Base-by-base conservation (phyloP, 768 basidiomycete genomes). In the Steccherinum ochraceum region DNA sequence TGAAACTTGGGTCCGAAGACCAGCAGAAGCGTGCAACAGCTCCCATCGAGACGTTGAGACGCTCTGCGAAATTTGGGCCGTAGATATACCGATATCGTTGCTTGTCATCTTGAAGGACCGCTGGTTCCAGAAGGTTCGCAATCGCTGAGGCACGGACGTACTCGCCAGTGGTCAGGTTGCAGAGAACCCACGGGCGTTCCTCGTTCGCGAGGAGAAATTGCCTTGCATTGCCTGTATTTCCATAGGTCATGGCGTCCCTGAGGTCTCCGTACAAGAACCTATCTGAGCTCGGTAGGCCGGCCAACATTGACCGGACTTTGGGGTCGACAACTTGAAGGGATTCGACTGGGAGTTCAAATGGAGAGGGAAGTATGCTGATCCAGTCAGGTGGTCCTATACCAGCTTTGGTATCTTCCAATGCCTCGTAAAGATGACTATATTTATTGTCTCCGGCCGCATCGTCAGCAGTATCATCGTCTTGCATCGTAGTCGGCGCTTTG, bases 11-110 rank as follows among this genome's bases (percentile, higher is more conserved):
- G n/a, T n/a, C n/a, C 45, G 52, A 20, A 1, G 52, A 49, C 52
- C 52, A 49, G 25, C 40, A 53, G 42, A 49, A 49, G 11, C 25
- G 41, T 20, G 52, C 47, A 18, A 53, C 39, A 3, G 49, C 20
- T n/a, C n/a, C n/a, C n/a, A n/a, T n/a, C n/a, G n/a, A n/a, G 24
- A 35, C 48, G 7, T 35, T 16, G 30, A 16, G 7, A 35, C 7
- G 16, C 30, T n/a, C n/a, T n/a, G n/a, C n/a, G n/a, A n/a, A n/a
- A n/a, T n/a, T n/a, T n/a, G n/a, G n/a, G n/a, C n/a, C n/a, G n/a
- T n/a, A n/a, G n/a, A n/a, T n/a, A n/a, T n/a, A n/a, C n/a, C n/a
- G 30, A 35, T 16, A 35, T 35, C 16, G 30, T 35, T 35, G 7
- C 30, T 35, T 35, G 16, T 16, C 7, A n/a, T n/a, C n/a, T n/a